These are phyloP conservation scores for Datura wrightii DNA, from an alignment of 257 asterid genomes.

Conservation along the genomic window DNA sequence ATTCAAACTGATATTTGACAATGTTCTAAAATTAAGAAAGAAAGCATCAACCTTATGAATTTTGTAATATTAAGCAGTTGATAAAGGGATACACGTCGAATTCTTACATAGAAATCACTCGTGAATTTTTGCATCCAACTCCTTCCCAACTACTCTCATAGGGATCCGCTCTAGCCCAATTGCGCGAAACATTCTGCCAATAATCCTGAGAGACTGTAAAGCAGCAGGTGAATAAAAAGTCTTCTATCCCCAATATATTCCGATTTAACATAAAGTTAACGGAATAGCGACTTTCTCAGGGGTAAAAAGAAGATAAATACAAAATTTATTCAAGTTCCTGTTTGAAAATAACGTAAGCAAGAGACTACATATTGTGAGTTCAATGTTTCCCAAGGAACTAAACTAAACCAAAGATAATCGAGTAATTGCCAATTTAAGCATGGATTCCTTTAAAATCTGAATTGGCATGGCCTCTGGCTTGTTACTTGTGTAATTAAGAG, in stretches of 20 bases:
- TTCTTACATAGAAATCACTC: conserved; percentile 62
- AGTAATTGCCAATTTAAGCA: too few species aligned
- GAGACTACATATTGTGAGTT: background rate
- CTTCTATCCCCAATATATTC: background rate
- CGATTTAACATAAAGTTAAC: background rate
- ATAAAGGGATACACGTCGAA: background rate
- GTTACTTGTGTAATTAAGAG: background rate
- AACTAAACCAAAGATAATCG: background rate
- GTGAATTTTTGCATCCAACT: conserved; percentile 51
- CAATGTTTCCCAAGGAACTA: background rate
- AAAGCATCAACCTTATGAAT: conserved; percentile 16
- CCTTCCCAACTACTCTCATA: conserved; percentile 77
- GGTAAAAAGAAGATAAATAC: background rate
- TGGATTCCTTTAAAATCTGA: background rate
- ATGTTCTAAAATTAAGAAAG: conserved; percentile 55
- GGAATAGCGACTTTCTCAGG: background rate
- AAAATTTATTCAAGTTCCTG: background rate
- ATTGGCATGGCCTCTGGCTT: background rate
- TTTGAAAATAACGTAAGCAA: background rate
- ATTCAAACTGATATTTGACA: conserved; percentile 57
- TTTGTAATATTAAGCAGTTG: background rate
- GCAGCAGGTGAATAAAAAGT: conserved; percentile 53
- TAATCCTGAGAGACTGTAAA: conserved; percentile 48
- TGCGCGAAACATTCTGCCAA: conserved; percentile 69
- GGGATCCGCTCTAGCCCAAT: conserved; percentile 72